These are phyloP conservation scores for Phlyctochytrium bullatum DNA, from an alignment of 192 early-diverging fungal genomes.

Conservation along the genomic window DNA sequence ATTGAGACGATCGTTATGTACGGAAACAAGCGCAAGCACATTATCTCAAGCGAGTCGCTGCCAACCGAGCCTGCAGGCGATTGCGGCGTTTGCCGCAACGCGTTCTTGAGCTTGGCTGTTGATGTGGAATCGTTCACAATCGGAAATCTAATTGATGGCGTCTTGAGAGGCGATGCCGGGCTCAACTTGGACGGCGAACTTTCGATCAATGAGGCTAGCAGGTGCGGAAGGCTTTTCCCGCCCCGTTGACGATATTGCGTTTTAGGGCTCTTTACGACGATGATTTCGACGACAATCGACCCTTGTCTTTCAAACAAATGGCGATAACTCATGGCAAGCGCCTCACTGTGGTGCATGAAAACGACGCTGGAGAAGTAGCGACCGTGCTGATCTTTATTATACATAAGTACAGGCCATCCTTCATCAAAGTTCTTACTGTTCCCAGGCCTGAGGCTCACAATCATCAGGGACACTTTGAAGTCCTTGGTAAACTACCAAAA, in stretches of 20 bases:
- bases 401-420: neutral
- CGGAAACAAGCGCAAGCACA: conserved; percentile 57
- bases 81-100: conserved; percentile 75
- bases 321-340: conserved; percentile 57
- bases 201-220: conserved; percentile 65
- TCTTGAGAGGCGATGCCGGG: conserved; percentile 38
- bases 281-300: conserved; percentile 83
- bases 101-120: conserved; percentile 58
- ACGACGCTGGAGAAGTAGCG: conserved; percentile 38
- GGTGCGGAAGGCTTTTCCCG: conserved; percentile 28
- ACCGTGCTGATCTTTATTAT: neutral
- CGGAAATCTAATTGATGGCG: conserved; percentile 58
- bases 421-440: too few species aligned
- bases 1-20: conserved; percentile 48
- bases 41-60: conserved; percentile 62
- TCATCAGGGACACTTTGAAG: neutral
- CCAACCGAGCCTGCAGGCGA: conserved; percentile 64
- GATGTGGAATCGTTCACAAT: conserved; percentile 64
- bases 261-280: conserved; percentile 79
- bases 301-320: conserved; percentile 55
- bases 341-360: conserved; percentile 61
- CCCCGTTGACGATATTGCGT: neutral
- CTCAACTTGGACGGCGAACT: conserved; percentile 71
- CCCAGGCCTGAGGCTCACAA: neutral
- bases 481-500: neutral